Conservation (phyloP, 2,329 filamentous ascomycete genomes). For the Sclerotinia subarctica region DNA sequence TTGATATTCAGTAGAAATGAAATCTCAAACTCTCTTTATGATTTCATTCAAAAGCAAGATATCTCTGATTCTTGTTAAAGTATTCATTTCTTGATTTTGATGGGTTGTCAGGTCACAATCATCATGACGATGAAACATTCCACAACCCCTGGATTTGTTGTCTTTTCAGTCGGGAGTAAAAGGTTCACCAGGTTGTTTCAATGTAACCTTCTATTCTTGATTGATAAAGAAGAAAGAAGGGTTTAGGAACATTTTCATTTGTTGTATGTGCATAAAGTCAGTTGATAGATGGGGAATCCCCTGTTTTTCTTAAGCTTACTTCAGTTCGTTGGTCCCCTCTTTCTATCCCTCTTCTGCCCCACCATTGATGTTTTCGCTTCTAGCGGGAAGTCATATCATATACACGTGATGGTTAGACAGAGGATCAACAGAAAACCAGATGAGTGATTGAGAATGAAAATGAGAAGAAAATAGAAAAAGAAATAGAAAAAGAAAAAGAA, state of each 20-base stretch:
- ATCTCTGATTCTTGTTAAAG: background rate
- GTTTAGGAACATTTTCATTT: background rate
- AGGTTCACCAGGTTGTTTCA: background rate
- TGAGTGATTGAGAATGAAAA: background rate
- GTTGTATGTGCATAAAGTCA: background rate
- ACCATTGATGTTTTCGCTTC: constrained; percentile 8
- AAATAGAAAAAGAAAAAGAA: background rate
- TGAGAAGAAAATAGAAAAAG: background rate
- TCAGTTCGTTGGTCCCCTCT: background rate
- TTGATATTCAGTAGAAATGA: background rate
- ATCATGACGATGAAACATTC: background rate
- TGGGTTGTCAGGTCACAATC: background rate
- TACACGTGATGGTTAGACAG: background rate
- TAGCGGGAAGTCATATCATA: background rate
- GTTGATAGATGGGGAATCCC: constrained; percentile 11
- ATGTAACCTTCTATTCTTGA: background rate
- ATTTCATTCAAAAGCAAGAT: background rate
- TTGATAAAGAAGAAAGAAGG: background rate
- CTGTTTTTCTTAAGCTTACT: background rate
- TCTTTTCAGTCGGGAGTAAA: background rate
- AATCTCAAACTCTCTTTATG: background rate
- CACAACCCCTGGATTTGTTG: constrained; percentile 2
- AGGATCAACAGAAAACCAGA: background rate
- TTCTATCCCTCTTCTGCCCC: background rate
- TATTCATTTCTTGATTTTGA: background rate